These are phyloP conservation scores for Scytalidium sp. DNA, from an alignment of 2,329 filamentous ascomycete genomes.

Conservation along the genomic window DNA sequence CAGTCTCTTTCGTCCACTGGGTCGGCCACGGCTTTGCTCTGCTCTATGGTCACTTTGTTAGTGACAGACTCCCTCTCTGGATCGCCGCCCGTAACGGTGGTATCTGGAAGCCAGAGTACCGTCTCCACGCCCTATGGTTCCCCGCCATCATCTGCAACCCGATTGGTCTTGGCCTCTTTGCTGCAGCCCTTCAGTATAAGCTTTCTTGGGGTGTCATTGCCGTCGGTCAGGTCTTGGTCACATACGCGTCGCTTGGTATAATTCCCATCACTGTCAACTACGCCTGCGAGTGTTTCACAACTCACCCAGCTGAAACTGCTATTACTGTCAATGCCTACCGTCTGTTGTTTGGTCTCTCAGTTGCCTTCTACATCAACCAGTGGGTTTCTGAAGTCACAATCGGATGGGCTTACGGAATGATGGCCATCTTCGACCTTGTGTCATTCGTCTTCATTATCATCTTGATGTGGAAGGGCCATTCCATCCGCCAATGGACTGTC, in stretches of 20 bases:
- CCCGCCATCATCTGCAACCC: conserved; percentile 28
- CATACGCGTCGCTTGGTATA: conserved; percentile 29
- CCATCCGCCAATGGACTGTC: conserved; percentile 13
- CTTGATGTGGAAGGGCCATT: conserved; percentile 25
- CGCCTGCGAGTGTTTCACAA: conserved; percentile 30
- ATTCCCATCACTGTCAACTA: conserved; percentile 32
- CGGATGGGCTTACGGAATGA: conserved; percentile 38
- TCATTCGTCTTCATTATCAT: conserved; percentile 20
- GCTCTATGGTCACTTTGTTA: conserved; percentile 33
- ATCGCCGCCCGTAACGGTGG: conserved; percentile 12
- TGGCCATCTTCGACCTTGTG: conserved; percentile 31
- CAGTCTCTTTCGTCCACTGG: conserved; percentile 37
- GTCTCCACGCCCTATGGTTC: conserved; percentile 20
- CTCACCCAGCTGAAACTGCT: conserved; percentile 33
- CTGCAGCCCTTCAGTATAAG: conserved; percentile 35
- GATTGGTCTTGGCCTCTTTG: conserved; percentile 34
- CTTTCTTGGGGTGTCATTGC: conserved; percentile 36
- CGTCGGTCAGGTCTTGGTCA: conserved; percentile 35
- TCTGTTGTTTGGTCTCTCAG: conserved; percentile 32
- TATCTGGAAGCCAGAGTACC: conserved; percentile 21
- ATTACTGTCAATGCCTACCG: conserved; percentile 30
- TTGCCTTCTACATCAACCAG: conserved; percentile 35
- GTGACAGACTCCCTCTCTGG: conserved; percentile 34
- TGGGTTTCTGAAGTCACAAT: conserved; percentile 34
- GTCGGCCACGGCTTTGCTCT: conserved; percentile 34